Conservation (phyloP, 768 basidiomycete genomes). For the Arthromyces matolae region DNA sequence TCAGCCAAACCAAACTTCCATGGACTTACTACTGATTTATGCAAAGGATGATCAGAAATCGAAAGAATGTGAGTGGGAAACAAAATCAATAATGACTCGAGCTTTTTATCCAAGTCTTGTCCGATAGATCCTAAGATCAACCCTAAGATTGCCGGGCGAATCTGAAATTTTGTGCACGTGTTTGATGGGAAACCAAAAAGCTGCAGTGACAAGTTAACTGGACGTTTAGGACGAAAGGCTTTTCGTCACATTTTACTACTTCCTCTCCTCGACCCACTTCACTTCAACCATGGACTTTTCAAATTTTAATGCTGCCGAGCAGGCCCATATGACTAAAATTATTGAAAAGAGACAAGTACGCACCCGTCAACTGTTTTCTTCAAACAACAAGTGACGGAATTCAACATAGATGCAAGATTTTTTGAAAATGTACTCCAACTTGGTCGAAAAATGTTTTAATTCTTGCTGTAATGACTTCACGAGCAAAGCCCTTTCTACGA, state of each 20-base stretch:
- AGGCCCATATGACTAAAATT: conserved; percentile 91
- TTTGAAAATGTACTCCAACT: conserved; percentile 86
- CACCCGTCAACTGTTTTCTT: neutral
- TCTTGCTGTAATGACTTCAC: conserved; percentile 97
- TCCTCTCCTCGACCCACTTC: conserved; percentile 6
- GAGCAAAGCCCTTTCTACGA: conserved; percentile 86
- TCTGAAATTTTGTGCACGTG: too few species aligned
- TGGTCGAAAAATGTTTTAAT: conserved; percentile 95
- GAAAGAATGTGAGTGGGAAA: too few species aligned
- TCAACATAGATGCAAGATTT: conserved; percentile 99
- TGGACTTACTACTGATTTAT: neutral
- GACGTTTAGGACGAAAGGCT: too few species aligned
- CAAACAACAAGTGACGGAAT: conserved; percentile 4
- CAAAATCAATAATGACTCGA: too few species aligned
- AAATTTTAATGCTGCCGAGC: conserved; percentile 82
- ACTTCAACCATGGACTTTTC: conserved; percentile 81
- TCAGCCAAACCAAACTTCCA: neutral
- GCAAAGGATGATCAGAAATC: too few species aligned
- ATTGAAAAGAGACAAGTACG: conserved; percentile 96
- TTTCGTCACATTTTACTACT: conserved; percentile 7
- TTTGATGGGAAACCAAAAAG: conserved; percentile 3
- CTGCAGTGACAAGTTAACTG: too few species aligned
- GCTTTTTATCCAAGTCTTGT: too few species aligned
- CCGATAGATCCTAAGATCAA: too few species aligned
- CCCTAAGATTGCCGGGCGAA: too few species aligned